Conservation (phyloP, 1,139 yeast species). For the Trichomonascaceae sp. region DNA sequence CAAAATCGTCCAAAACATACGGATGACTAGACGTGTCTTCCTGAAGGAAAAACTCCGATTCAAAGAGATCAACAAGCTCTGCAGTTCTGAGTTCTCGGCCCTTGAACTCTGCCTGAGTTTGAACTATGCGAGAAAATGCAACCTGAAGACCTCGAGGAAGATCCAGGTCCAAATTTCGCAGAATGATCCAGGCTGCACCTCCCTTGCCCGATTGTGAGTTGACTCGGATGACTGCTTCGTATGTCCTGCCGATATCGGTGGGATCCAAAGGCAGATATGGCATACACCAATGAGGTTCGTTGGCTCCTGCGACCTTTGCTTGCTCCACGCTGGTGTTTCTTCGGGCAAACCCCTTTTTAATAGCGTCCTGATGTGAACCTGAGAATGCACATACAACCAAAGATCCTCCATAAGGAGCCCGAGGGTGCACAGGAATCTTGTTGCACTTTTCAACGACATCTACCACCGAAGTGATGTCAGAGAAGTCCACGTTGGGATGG, state of each 20-base stretch:
- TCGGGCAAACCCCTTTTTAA: constrained; percentile 82
- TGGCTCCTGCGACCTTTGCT: constrained; percentile 27
- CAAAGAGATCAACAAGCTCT: constrained; percentile 75
- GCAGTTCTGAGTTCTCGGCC: constrained; percentile 78
- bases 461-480: constrained; percentile 74
- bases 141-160: constrained; percentile 90
- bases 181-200: constrained; percentile 96
- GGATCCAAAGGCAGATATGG: constrained; percentile 98
- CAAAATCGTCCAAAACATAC: constrained; percentile 30
- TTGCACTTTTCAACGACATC: constrained; percentile 89
- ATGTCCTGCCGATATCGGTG: constrained; percentile 89
- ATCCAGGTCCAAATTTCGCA: constrained; percentile 81
- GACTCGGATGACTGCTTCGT: constrained; percentile 96
- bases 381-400: constrained; percentile 94
- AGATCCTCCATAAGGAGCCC: constrained; percentile 97
- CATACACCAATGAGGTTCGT: constrained; percentile 54
- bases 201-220: constrained; percentile 98
- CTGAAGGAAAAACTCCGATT: constrained; percentile 55
- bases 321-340: constrained; percentile 46
- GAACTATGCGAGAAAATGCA: constrained; percentile 80
- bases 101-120: constrained; percentile 67
- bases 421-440: constrained; percentile 85
- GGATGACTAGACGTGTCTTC: constrained; percentile 32
- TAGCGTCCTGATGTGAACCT: constrained; percentile 97
- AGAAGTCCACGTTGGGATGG: constrained; percentile 77